A percentile compares a stretch with the other conserved stretches of the same genome.
phyloP scores from a whole-genome alignment of 2,329 filamentous ascomycete genomes.

The Exophiala lecanii-corni region DNA sequence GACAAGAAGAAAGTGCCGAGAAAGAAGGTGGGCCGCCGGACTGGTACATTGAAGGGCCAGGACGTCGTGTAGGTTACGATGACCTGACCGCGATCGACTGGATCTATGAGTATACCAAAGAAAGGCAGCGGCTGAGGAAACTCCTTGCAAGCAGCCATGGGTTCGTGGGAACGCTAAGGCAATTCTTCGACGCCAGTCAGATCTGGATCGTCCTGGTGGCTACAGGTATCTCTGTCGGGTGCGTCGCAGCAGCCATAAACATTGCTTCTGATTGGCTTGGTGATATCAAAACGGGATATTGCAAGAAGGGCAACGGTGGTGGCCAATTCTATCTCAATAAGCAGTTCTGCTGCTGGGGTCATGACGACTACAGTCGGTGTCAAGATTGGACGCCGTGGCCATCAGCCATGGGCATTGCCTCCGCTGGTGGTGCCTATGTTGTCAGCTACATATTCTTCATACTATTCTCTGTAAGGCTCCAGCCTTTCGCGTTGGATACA shows the following conservation, averaged over 20 bases:
- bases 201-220: constrained; percentile 85
- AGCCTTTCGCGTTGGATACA: constrained; percentile 19
- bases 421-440: constrained; percentile 67
- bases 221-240: constrained; percentile 77
- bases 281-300: constrained; percentile 87
- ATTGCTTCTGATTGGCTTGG: constrained; percentile 89
- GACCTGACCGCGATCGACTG: constrained; percentile 97
- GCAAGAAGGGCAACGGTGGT: constrained; percentile 68
- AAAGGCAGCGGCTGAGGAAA: constrained; percentile 78
- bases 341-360: constrained; percentile 88
- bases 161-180: constrained; percentile 65
- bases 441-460: constrained; percentile 85
- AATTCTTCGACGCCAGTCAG: constrained; percentile 78
- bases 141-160: constrained; percentile 63
- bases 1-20: constrained; percentile 2
- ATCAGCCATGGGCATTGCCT: constrained; percentile 62
- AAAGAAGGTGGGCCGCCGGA: constrained; percentile 52
- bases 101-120: constrained; percentile 98
- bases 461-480: constrained; percentile 65
- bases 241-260: constrained; percentile 83
- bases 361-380: constrained; percentile 76
- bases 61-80: constrained; percentile 87
- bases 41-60: constrained; percentile 87
- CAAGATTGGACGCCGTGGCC: constrained; percentile 85
- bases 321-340: constrained; percentile 88